Evolutionary conservation across 2,329 filamentous ascomycete genomes (phyloP).

Genomic region (Colletotrichum tabaci): DNA sequence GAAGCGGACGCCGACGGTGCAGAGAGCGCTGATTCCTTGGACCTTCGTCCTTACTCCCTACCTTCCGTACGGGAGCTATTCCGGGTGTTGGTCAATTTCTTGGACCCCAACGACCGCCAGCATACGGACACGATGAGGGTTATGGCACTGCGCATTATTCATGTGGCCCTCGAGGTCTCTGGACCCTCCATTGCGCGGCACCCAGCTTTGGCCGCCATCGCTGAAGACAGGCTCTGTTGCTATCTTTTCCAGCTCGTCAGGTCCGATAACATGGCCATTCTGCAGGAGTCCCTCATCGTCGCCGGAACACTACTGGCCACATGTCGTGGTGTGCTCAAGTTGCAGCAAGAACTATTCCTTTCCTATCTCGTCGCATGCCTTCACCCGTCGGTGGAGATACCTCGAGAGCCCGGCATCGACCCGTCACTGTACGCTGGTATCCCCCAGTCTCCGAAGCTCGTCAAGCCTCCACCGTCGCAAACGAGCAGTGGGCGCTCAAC

Average conservation of each 20-base stretch:
- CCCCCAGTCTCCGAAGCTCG: conserved; percentile 89
- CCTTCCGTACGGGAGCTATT: conserved; percentile 96
- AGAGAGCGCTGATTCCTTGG: conserved; percentile 63
- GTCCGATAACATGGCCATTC: conserved; percentile 94
- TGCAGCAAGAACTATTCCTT: conserved; percentile 96
- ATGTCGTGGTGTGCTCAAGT: conserved; percentile 89
- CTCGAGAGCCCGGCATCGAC: conserved; percentile 90
- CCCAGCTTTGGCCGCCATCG: conserved; percentile 87
- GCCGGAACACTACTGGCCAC: conserved; percentile 92
- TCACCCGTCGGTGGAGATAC: conserved; percentile 94
- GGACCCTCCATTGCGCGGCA: conserved; percentile 96
- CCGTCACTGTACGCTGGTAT: conserved; percentile 93
- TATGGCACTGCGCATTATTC: conserved; percentile 97
- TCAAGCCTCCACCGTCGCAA: conserved; percentile 83
- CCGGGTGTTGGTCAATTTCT: conserved; percentile 90
- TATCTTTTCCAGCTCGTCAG: conserved; percentile 96
- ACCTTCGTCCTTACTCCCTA: conserved; percentile 90
- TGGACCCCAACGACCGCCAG: conserved; percentile 93
- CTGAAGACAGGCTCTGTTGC: conserved; percentile 92
- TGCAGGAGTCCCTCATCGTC: conserved; percentile 93
- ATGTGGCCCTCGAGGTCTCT: conserved; percentile 96
- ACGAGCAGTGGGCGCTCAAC: conserved; percentile 86
- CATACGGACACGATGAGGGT: conserved; percentile 96
- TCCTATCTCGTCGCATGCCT: conserved; percentile 95
- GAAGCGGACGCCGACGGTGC: conserved; percentile 48